These are phyloP conservation scores for Ehretia macrophylla DNA, from an alignment of 257 asterid species.

Conservation along the genomic window DNA sequence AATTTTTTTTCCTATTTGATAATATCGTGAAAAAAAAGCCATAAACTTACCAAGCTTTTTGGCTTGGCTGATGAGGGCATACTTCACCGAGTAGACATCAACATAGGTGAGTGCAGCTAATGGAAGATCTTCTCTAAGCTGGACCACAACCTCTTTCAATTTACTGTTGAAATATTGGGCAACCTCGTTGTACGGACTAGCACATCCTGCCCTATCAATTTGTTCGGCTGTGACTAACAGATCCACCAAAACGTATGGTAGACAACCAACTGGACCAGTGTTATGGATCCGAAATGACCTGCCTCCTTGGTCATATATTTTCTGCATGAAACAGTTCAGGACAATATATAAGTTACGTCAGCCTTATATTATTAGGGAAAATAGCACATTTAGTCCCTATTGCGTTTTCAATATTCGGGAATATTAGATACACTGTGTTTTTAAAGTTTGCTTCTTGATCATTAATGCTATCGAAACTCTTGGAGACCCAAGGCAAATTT, in stretches of 20 bases:
- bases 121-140: slow-evolving; percentile 59
- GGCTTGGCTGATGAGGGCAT: slow-evolving; percentile 44
- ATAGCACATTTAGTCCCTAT: no score
- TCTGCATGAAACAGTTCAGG: slow-evolving; percentile 24
- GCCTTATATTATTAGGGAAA: neutral
- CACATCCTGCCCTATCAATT: slow-evolving; percentile 58
- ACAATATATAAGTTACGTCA: no score
- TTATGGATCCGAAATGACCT: slow-evolving; percentile 76
- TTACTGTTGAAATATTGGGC: slow-evolving; percentile 50
- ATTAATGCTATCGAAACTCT: no score
- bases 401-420: no score
- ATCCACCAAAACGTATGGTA: slow-evolving; percentile 65
- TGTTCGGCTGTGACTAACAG: slow-evolving; percentile 49
- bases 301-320: slow-evolving; percentile 51
- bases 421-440: neutral
- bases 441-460: neutral
- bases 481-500: no score
- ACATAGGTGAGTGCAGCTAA: slow-evolving; percentile 57
- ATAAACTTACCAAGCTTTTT: slow-evolving; percentile 36
- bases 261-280: slow-evolving; percentile 70
- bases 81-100: slow-evolving; percentile 56
- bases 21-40: no score
- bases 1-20: no score
- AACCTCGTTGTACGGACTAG: slow-evolving; percentile 60
- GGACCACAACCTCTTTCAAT: slow-evolving; percentile 33